Percentiles rank a stretch among this genome's conserved stretches.
Evolutionary conservation across 1,139 yeast genomes (phyloP).

Genomic region (Sugiyamaella sp.): DNA sequence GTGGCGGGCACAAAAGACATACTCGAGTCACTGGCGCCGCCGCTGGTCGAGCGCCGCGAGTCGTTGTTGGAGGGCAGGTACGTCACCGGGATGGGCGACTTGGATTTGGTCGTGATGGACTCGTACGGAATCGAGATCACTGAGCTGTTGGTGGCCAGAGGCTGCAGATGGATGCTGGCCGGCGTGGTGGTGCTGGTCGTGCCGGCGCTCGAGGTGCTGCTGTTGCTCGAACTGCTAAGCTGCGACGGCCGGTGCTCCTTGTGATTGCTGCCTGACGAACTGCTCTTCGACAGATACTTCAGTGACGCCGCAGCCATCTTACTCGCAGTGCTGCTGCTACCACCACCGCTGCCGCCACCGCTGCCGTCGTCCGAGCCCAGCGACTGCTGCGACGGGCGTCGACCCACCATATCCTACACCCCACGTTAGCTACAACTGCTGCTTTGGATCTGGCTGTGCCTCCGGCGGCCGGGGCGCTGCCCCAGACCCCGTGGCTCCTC

Average conservation of each 20-base stretch:
- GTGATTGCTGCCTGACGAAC: conserved; percentile 12
- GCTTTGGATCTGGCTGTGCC: too few relatives aligned
- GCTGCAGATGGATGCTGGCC: conserved; percentile 8
- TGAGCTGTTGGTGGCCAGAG: conserved; percentile 9
- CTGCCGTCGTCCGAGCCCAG: conserved; percentile 21
- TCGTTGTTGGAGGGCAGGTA: conserved; percentile 32
- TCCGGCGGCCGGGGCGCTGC: neutral
- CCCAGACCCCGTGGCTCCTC: too few relatives aligned
- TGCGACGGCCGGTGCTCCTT: conserved; percentile 18
- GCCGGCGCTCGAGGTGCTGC: conserved; percentile 11
- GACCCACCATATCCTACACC: conserved; percentile 18
- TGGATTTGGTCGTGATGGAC: conserved; percentile 32
- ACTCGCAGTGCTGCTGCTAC: conserved; percentile 8
- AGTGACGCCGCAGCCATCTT: conserved; percentile 16
- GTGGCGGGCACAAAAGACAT: conserved; percentile 29
- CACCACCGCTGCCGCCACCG: conserved; percentile 2
- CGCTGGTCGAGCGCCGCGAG: conserved; percentile 19
- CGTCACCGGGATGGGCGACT: conserved; percentile 35
- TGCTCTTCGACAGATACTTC: conserved; percentile 11
- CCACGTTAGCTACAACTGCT: neutral
- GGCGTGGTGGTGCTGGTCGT: conserved; percentile 8
- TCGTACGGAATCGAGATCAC: conserved; percentile 33
- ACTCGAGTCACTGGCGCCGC: conserved; percentile 9
- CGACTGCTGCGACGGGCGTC: conserved; percentile 22
- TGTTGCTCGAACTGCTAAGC: conserved; percentile 12